Evolutionary conservation across 352 stramenopile genomes (phyloP), one percentile per base, ranked within the genome.

Genomic region (Phytophthora europaea): DNA sequence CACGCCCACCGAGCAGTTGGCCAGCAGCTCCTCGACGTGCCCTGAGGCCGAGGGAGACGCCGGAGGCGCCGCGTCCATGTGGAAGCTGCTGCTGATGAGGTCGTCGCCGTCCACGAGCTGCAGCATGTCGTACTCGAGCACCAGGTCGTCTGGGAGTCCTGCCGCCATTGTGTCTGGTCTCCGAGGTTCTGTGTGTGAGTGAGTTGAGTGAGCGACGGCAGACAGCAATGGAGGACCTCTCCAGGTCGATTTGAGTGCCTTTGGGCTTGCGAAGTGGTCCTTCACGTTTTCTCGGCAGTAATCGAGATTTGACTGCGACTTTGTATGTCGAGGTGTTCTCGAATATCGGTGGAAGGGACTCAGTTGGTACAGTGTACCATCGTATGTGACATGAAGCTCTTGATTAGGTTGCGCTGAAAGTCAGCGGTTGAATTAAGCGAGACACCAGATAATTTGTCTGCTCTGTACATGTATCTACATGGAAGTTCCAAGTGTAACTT

Each of bases 61-160:
- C 0, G 36, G 16, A 2, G 36, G 36, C 4, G 45, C 61, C 48
- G 52, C 51, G 1, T 72, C 38, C 13, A 52, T 47, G 50, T 76
- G 18, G 31, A 81, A 73, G 38, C 47, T 69, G 56, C 33, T 67
- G 50, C 23, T 47, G 23, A 13, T 13, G 34, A 40, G 34, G 36
- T 82, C 72, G 34, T 83, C 75, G 34, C 43, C 60, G 53, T 81
- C 72, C n/a, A 82, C 65, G 16, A 85, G 69, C 47, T 82, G 78
- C 50, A 82, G 57, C 75, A 85, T 73, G 72, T 82, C 75, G 69
- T 81, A 85, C 40, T 85, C 78, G 56, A 83, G 75, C 57, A 82
- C 72, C 15, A 83, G 60, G 22, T 85, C 75, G 54, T 85, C 78
- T 22, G 78, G 71, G 10, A 80, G 65, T 50, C 61, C 53, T 38